Conservation (phyloP, 257 asterid genomes). For the Ehretia macrophylla region DNA sequence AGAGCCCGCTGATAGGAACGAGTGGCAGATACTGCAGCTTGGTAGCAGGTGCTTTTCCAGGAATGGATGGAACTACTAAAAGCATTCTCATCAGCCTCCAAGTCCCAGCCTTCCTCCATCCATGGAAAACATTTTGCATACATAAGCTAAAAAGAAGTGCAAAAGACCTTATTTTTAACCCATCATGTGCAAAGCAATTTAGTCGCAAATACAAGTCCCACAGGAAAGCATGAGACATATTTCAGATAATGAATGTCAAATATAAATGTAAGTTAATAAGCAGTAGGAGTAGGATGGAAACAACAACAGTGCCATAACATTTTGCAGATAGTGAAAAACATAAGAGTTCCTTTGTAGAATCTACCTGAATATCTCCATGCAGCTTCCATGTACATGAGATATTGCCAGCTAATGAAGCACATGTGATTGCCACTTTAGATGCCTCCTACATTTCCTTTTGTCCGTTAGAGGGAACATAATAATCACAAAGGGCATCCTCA, state of each 20-base stretch:
- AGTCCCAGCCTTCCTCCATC: constrained; percentile 48
- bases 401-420: constrained; percentile 61
- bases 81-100: constrained; percentile 44
- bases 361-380: constrained; percentile 95
- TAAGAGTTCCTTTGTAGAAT: not conserved
- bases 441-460: constrained; percentile 65
- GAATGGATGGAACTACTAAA: constrained; percentile 53
- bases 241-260: not conserved
- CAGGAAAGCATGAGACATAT: not conserved
- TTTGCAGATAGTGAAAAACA: not conserved
- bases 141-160: constrained; percentile 54
- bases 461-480: constrained; percentile 1
- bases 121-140: constrained; percentile 91
- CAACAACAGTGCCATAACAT: not conserved
- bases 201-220: constrained; percentile 5
- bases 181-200: constrained; percentile 14
- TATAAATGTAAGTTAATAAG: not conserved
- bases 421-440: constrained; percentile 49
- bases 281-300: not conserved
- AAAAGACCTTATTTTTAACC: constrained; percentile 16
- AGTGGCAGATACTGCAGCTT: constrained; percentile 66
- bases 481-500: not conserved
- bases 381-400: constrained; percentile 88
- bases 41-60: constrained; percentile 70
- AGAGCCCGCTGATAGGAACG: constrained; percentile 89